Base-by-base conservation (phyloP, 2,329 filamentous ascomycete species). In the Cyanodermella asteris region DNA sequence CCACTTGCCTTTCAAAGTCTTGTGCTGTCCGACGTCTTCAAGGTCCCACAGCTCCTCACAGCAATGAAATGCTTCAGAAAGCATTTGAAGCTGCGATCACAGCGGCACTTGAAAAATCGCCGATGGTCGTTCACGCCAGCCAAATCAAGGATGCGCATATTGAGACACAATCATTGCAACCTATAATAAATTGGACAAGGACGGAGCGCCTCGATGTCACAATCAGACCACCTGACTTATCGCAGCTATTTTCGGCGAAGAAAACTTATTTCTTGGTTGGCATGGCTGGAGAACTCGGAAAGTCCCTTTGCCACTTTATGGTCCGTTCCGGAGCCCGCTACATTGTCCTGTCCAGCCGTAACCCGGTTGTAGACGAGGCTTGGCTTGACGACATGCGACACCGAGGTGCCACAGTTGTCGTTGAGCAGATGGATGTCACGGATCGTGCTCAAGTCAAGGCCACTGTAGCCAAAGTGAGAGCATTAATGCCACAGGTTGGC, bases 401-500 rank as follows among this genome's bases (percentile, higher is more conserved):
- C 23, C 13, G 16, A 10, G 20, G 20, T 6, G 28, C 21, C 5
- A 31, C 18, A 11, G 24, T 33, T n/a, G n/a, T n/a, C n/a, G n/a
- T n/a, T n/a, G n/a, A n/a, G n/a, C n/a, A n/a, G n/a, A n/a, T n/a
- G 22, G 32, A 38, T 23, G 31, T 39, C 25, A 31, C 33, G 3
- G 32, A 36, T 13, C 29, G 30, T 5, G 22, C 29, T 5, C 18
- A 25, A 3, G n/a, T 34, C 4, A 17, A 27, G 9, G 20, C 10
- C 8, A 20, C 18, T 23, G 28, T 26, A 15, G 22, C 16, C 22
- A 26, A 22, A 13, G 35, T 36, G 20, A 25, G 18, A 16, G 15
- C 5, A 5, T 49, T 8, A 40, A 18, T 35, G 15, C 38, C 37
- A 13, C 38, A 35, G 3, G 34, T 44, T 17, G 38, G 24, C 2